These are phyloP conservation scores for Ustilago vetiveriae DNA, from an alignment of 1,284 basidiomycete species.

Conservation along the genomic window DNA sequence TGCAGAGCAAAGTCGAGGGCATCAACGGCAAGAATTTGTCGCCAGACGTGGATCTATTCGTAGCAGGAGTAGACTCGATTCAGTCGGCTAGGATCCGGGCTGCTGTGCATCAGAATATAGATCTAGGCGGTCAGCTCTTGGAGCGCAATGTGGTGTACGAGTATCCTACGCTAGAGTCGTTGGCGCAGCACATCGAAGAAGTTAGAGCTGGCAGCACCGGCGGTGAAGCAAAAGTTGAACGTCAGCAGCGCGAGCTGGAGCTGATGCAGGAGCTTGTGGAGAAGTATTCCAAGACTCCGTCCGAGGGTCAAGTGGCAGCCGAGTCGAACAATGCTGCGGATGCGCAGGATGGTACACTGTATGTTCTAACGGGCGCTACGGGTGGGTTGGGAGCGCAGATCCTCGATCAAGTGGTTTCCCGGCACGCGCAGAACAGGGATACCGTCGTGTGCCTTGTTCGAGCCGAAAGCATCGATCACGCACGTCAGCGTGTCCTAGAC, in stretches of 20 bases:
- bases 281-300: constrained; percentile 50
- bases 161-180: constrained; percentile 25
- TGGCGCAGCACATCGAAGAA: constrained; percentile 47
- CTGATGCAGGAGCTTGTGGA: constrained; percentile 62
- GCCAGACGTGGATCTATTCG: constrained; percentile 43
- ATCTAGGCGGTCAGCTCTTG: constrained; percentile 19
- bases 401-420: constrained; percentile 70
- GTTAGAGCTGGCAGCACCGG: constrained; percentile 15
- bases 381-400: constrained; percentile 75
- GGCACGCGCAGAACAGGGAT: constrained; percentile 36
- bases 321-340: too few relatives aligned
- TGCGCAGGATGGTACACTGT: constrained; percentile 22
- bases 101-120: constrained; percentile 39
- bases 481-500: constrained; percentile 67
- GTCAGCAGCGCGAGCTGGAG: constrained; percentile 16
- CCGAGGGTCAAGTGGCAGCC: too few relatives aligned
- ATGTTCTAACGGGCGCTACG: constrained; percentile 73
- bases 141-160: constrained; percentile 49
- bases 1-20: constrained; percentile 13
- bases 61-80: constrained; percentile 53
- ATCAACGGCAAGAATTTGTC: constrained; percentile 17
- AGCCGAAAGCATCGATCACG: constrained; percentile 69
- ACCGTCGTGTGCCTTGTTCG: constrained; percentile 73
- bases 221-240: constrained; percentile 22
- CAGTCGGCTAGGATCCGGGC: constrained; percentile 48